These are phyloP conservation scores for Trametes cingulata DNA, from an alignment of 768 basidiomycete species.

Conservation along the genomic window DNA sequence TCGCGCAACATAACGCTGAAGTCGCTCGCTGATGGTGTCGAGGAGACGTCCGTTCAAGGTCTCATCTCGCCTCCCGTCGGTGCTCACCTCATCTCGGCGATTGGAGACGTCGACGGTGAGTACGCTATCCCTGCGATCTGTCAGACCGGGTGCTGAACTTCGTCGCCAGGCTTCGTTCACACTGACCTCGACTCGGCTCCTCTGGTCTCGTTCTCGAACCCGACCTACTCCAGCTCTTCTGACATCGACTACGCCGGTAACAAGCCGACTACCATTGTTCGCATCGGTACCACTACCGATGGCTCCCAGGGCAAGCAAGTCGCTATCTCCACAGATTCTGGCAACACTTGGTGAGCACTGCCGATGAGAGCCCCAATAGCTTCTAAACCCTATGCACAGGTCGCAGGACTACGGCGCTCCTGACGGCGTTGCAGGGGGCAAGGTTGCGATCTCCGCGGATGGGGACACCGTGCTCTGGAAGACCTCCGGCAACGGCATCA, in stretches of 20 bases:
- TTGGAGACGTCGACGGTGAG: constrained; percentile 56
- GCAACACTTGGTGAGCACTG: constrained; percentile 47
- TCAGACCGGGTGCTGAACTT: not conserved
- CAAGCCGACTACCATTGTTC: constrained; percentile 49
- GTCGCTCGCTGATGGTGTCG: constrained; percentile 63
- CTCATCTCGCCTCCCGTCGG: constrained; percentile 66
- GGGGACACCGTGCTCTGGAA: constrained; percentile 62
- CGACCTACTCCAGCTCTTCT: constrained; percentile 46
- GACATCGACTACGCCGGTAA: constrained; percentile 59
- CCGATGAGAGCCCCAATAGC: not conserved
- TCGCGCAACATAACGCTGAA: constrained; percentile 58
- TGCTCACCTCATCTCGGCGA: constrained; percentile 54
- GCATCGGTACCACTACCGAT: constrained; percentile 42
- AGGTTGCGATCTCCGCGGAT: constrained; percentile 49
- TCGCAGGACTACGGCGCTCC: constrained; percentile 56
- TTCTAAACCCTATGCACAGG: constrained; percentile 29
- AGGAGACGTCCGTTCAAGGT: constrained; percentile 59
- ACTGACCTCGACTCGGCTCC: constrained; percentile 44
- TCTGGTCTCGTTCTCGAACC: constrained; percentile 42
- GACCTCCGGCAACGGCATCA: constrained; percentile 47
- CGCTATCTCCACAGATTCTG: constrained; percentile 56
- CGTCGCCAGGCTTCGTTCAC: constrained; percentile 47
- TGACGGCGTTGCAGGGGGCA: constrained; percentile 40
- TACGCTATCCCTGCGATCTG: not conserved
- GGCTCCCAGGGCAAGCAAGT: constrained; percentile 53